Evolutionary conservation across 768 basidiomycete genomes (phyloP).

Genomic region (button mushroom (Agaricus bisporus)): DNA sequence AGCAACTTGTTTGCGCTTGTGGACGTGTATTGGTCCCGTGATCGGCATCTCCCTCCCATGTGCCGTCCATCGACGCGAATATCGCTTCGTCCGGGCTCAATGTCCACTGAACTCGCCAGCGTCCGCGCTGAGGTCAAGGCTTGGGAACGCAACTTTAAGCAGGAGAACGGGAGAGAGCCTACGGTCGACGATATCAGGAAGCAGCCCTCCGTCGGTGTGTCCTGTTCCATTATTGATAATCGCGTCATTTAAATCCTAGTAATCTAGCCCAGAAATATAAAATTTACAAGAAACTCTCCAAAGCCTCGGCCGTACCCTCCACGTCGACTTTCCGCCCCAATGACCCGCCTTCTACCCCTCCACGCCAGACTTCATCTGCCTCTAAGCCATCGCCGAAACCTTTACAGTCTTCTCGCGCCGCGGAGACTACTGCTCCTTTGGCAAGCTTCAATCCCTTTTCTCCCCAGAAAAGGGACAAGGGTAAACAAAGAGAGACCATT

Average conservation of each 20-base stretch:
- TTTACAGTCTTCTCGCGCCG: slow-evolving; percentile 43
- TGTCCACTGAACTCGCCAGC: slow-evolving; percentile 37
- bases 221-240: slow-evolving; percentile 1
- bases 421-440: slow-evolving; percentile 46
- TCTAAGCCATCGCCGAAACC: slow-evolving; percentile 26
- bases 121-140: slow-evolving; percentile 67
- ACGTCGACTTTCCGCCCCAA: slow-evolving; percentile 9
- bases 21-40: slow-evolving; percentile 23
- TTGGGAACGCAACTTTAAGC: slow-evolving; percentile 70
- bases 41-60: slow-evolving; percentile 6
- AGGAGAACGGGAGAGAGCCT: slow-evolving; percentile 48
- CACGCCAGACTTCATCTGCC: slow-evolving; percentile 23
- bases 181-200: slow-evolving; percentile 67
- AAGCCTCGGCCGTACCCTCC: slow-evolving; percentile 24
- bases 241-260: slow-evolving; percentile 13
- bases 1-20: slow-evolving; percentile 29
- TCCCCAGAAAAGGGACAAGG: slow-evolving; percentile 57
- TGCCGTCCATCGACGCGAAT: slow-evolving; percentile 3
- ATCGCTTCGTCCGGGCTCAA: slow-evolving; percentile 15
- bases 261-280: slow-evolving; percentile 70
- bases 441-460: slow-evolving; percentile 74
- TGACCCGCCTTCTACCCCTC: slow-evolving; percentile 33
- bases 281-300: slow-evolving; percentile 72
- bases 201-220: slow-evolving; percentile 57
- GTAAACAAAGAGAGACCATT: slow-evolving; percentile 28